Evolutionary conservation across 768 basidiomycete species (phyloP).

Genomic region (Termitomyces titanicus): DNA sequence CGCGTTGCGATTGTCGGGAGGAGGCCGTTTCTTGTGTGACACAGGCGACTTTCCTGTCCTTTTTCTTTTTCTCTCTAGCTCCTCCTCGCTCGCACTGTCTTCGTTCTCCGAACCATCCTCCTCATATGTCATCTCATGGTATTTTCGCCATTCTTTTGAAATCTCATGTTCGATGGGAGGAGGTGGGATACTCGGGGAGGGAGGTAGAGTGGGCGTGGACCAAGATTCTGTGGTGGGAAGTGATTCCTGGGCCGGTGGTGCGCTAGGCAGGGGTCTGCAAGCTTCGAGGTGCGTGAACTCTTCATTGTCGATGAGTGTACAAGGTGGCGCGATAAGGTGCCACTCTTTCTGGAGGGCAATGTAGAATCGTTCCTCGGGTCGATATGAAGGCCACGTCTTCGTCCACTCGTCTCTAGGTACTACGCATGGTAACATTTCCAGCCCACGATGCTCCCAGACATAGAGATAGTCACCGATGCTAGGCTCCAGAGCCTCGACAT

Average conservation of each 20-base stretch:
- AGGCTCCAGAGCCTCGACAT: neutral
- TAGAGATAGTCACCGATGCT: neutral
- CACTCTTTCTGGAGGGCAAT: neutral
- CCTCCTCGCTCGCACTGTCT: neutral
- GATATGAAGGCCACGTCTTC: neutral
- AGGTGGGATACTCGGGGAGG: neutral
- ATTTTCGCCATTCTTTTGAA: neutral
- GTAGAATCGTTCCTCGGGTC: neutral
- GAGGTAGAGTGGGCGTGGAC: neutral
- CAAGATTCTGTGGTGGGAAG: neutral
- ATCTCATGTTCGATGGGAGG: neutral
- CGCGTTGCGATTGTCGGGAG: neutral
- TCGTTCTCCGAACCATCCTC: neutral
- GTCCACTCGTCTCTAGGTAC: neutral
- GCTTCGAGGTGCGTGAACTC: neutral
- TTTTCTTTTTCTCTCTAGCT: neutral
- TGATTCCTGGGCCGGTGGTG: neutral
- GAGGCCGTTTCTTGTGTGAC: neutral
- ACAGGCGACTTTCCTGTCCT: neutral
- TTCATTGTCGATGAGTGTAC: neutral
- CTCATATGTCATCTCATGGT: neutral
- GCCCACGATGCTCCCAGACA: neutral
- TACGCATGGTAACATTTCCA: neutral
- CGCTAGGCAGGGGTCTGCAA: neutral
- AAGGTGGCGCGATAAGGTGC: neutral